Conservation (phyloP, 202 grass and related monocot species). For the Digitaria exilis region DNA sequence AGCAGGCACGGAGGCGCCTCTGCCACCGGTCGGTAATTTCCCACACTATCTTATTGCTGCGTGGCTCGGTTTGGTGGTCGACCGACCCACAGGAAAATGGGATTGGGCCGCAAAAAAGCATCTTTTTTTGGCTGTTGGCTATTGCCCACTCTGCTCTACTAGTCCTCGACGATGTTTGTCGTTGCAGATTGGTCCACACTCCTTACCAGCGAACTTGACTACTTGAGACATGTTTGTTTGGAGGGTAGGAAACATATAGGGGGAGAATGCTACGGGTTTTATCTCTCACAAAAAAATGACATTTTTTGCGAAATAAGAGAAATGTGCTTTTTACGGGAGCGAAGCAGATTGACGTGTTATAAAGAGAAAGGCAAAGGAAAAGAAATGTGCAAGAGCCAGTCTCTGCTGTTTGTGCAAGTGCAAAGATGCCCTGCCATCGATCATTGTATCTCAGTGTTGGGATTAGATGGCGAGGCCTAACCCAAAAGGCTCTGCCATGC, state of each 20-base stretch:
- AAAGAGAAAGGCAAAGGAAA: neutral
- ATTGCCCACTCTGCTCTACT: neutral
- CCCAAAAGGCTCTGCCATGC: too few relatives aligned
- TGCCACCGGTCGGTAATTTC: neutral
- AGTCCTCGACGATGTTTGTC: neutral
- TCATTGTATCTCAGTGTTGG: neutral
- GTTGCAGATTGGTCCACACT: neutral
- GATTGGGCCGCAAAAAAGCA: neutral
- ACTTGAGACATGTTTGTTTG: neutral
- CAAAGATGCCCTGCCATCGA: too few relatives aligned
- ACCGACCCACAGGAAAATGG: slow-evolving; percentile 3
- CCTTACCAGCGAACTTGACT: neutral
- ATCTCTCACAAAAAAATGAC: too few relatives aligned
- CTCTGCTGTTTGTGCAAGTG: too few relatives aligned
- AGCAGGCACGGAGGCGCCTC: neutral
- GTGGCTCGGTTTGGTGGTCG: slow-evolving; percentile 22
- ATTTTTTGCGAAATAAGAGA: neutral
- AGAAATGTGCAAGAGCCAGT: neutral
- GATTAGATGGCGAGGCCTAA: neutral
- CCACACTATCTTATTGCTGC: neutral
- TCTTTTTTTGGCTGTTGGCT: neutral
- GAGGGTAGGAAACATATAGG: neutral
- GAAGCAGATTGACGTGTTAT: neutral
- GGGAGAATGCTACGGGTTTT: neutral
- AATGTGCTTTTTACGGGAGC: neutral